phyloP scores from a whole-genome alignment of 2,329 filamentous ascomycete genomes.

The Colletotrichum sojae region DNA sequence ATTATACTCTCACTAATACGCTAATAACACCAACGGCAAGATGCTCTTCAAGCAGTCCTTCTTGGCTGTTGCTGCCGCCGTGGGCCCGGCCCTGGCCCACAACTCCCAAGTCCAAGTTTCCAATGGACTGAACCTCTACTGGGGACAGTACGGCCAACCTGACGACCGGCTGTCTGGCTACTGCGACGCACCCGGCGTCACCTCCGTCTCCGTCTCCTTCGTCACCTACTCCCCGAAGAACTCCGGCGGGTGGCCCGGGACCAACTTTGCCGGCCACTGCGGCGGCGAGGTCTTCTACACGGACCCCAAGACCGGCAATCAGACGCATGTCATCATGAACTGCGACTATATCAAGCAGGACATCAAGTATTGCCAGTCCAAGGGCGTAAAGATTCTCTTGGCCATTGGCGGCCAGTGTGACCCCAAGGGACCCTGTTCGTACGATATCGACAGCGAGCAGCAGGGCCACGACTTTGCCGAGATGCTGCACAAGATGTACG shows the following conservation, averaged over 20 bases:
- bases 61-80: slow-evolving; percentile 44
- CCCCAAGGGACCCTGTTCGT: slow-evolving; percentile 48
- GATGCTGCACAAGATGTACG: slow-evolving; percentile 56
- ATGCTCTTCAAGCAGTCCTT: slow-evolving; percentile 47
- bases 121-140: slow-evolving; percentile 56
- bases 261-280: slow-evolving; percentile 58
- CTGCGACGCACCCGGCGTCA: slow-evolving; percentile 53
- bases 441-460: slow-evolving; percentile 48
- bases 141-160: slow-evolving; percentile 52
- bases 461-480: slow-evolving; percentile 55
- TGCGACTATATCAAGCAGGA: slow-evolving; percentile 55
- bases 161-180: slow-evolving; percentile 50
- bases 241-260: slow-evolving; percentile 52
- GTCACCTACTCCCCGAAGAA: slow-evolving; percentile 56
- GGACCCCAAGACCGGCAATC: slow-evolving; percentile 37
- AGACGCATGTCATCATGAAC: slow-evolving; percentile 51
- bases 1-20: slow-evolving; percentile 33
- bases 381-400: slow-evolving; percentile 59
- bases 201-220: slow-evolving; percentile 56
- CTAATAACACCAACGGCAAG: slow-evolving; percentile 27
- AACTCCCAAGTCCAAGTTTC: slow-evolving; percentile 12
- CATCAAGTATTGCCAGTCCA: slow-evolving; percentile 57
- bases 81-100: slow-evolving; percentile 39
- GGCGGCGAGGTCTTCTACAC: slow-evolving; percentile 46
- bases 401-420: slow-evolving; percentile 55